Evolutionary conservation across 2,329 filamentous ascomycete genomes (phyloP).

Genomic region (Botryotinia globosa): DNA sequence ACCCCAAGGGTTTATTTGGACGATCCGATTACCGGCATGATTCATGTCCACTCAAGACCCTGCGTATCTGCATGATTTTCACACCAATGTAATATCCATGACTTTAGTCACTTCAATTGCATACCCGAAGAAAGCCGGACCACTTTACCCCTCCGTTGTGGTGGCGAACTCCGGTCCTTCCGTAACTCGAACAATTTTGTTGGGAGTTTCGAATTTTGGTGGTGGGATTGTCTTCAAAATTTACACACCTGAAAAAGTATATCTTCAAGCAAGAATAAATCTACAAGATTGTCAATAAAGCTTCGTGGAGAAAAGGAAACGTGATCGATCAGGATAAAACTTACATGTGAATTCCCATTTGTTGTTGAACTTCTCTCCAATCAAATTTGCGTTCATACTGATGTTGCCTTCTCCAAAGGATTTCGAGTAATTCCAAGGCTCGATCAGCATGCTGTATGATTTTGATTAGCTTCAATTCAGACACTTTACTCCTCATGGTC

Average conservation of each 20-base stretch:
- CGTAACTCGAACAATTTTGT: neutral
- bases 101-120: neutral
- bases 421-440: conserved; percentile 34
- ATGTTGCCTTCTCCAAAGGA: conserved; percentile 37
- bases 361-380: conserved; percentile 36
- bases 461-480: conserved; percentile 12
- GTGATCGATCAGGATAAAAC: conserved; percentile 9
- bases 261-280: conserved; percentile 19
- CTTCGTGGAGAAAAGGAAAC: neutral
- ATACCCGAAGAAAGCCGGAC: neutral
- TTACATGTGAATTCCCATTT: conserved; percentile 37
- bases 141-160: neutral
- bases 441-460: conserved; percentile 35
- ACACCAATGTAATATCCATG: neutral
- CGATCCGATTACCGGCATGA: neutral
- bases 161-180: conserved; percentile 1
- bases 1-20: neutral
- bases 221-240: neutral
- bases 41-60: neutral
- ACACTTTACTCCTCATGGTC: neutral
- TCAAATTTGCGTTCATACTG: conserved; percentile 35
- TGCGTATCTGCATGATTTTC: neutral
- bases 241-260: neutral
- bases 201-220: too few relatives aligned
- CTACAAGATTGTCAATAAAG: conserved; percentile 12